Percentiles rank a stretch among this genome's conserved stretches.
Conservation (phyloP, 2,329 filamentous ascomycete genomes). For the Xylariaceae sp. region DNA sequence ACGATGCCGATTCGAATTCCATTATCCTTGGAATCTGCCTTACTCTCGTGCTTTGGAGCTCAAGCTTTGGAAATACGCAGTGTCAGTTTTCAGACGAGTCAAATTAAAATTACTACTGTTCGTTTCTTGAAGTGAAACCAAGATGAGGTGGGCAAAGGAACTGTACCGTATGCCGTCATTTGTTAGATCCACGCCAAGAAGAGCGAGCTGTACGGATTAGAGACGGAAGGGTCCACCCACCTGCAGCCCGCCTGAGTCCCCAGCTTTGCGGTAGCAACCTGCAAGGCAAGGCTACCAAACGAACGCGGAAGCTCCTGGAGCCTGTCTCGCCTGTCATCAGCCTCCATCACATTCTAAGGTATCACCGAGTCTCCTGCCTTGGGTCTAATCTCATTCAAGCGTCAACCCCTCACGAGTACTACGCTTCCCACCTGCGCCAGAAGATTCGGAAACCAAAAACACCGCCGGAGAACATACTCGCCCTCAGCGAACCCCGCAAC, state of each 20-base stretch:
- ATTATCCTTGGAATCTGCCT: too few species aligned
- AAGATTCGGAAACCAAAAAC: too few species aligned
- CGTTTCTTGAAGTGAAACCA: not conserved
- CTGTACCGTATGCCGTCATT: too few species aligned
- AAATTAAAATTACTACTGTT: too few species aligned
- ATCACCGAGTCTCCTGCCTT: conserved; percentile 1
- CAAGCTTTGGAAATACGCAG: too few species aligned
- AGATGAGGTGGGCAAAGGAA: too few species aligned
- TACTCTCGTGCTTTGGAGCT: too few species aligned
- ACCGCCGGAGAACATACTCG: not conserved
- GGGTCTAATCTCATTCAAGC: conserved; percentile 1
- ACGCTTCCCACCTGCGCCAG: not conserved
- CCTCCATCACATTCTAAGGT: conserved; percentile 9
- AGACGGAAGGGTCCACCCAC: not conserved
- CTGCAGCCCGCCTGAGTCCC: not conserved
- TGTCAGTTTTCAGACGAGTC: too few species aligned
- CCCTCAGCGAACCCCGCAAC: not conserved
- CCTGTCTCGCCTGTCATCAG: conserved; percentile 15
- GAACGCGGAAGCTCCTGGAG: conserved; percentile 28
- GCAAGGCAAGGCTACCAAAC: not conserved
- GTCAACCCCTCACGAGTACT: not conserved
- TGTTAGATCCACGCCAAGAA: conserved; percentile 10
- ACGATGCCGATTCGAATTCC: too few species aligned
- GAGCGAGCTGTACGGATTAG: too few species aligned
- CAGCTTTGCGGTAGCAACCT: not conserved